A percentile compares a stretch with the other conserved stretches of the same genome.
Conservation (phyloP, 345 rosid species). For the Noccaea caerulescens region DNA sequence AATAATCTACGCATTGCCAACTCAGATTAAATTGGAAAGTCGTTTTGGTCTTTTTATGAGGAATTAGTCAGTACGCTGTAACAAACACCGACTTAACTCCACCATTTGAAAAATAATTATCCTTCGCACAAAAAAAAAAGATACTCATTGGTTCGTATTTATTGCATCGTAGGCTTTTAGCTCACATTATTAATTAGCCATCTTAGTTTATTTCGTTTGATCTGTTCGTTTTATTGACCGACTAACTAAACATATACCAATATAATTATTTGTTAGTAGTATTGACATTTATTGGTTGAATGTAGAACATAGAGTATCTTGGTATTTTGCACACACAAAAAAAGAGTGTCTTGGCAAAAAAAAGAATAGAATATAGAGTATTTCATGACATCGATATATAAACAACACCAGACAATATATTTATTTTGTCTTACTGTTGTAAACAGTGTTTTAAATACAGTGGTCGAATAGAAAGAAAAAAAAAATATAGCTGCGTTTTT, state of each 20-base stretch:
- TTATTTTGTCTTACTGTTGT: neutral
- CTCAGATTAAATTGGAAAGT: conserved; percentile 37
- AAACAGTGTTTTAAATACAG: neutral
- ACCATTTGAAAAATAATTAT: conserved; percentile 19
- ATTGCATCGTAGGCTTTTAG: neutral
- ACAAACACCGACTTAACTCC: conserved; percentile 39
- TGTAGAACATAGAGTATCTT: conserved; percentile 8
- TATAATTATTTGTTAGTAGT: neutral
- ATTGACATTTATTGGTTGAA: conserved; percentile 18
- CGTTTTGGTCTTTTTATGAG: neutral
- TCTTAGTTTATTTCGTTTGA: conserved; percentile 24
- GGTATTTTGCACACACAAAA: no score
- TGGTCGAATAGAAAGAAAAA: neutral
- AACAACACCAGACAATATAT: neutral
- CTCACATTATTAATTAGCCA: conserved; percentile 10
- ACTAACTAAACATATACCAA: neutral
- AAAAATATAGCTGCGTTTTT: neutral
- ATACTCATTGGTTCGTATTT: neutral
- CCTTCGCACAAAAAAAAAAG: no score
- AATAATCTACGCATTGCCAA: conserved; percentile 40
- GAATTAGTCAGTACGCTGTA: conserved; percentile 23
- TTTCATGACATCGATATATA: conserved; percentile 7
- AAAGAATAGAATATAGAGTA: neutral
- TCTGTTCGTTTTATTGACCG: conserved; percentile 37
- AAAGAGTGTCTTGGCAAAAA: no score